These are phyloP conservation scores for Lachancea sp. DNA, from an alignment of 805 yeast species.

Conservation along the genomic window DNA sequence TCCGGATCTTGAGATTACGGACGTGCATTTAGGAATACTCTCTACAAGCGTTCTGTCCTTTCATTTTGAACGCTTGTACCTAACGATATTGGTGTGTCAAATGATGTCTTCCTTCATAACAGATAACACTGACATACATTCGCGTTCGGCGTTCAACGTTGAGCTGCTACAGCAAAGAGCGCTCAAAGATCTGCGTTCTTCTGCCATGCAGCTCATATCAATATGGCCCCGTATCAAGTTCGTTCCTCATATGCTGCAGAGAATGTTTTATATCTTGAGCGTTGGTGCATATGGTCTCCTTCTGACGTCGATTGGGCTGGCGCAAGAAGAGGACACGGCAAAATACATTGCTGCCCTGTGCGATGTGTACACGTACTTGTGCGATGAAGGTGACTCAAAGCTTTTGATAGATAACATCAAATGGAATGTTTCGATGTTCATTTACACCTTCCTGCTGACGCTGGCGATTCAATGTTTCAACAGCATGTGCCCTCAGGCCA, in stretches of 20 bases:
- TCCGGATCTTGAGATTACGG: slow-evolving; percentile 12
- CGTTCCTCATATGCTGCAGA: slow-evolving; percentile 21
- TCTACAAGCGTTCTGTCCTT: slow-evolving; percentile 19
- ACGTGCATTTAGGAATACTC: slow-evolving; percentile 16
- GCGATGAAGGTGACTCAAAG: neutral
- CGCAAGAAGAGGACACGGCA: slow-evolving; percentile 12
- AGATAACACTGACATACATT: slow-evolving; percentile 18
- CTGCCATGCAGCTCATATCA: slow-evolving; percentile 16
- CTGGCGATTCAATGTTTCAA: slow-evolving; percentile 13
- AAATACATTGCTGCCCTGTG: slow-evolving; percentile 1
- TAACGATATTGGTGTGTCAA: slow-evolving; percentile 15
- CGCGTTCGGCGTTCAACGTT: slow-evolving; percentile 14
- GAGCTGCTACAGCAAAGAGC: slow-evolving; percentile 9
- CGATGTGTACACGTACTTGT: neutral
- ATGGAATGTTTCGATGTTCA: slow-evolving; percentile 22
- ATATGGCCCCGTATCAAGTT: slow-evolving; percentile 16
- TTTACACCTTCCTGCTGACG: slow-evolving; percentile 21
- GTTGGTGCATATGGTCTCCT: slow-evolving; percentile 22
- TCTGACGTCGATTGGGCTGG: slow-evolving; percentile 16
- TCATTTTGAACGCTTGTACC: slow-evolving; percentile 20
- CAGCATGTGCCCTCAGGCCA: neutral
- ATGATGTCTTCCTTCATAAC: slow-evolving; percentile 19
- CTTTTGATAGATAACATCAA: slow-evolving; percentile 20
- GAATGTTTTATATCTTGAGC: slow-evolving; percentile 18
- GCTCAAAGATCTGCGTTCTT: neutral